These are phyloP conservation scores for Suillus subalutaceus DNA, from an alignment of 768 basidiomycete genomes.

Conservation along the genomic window DNA sequence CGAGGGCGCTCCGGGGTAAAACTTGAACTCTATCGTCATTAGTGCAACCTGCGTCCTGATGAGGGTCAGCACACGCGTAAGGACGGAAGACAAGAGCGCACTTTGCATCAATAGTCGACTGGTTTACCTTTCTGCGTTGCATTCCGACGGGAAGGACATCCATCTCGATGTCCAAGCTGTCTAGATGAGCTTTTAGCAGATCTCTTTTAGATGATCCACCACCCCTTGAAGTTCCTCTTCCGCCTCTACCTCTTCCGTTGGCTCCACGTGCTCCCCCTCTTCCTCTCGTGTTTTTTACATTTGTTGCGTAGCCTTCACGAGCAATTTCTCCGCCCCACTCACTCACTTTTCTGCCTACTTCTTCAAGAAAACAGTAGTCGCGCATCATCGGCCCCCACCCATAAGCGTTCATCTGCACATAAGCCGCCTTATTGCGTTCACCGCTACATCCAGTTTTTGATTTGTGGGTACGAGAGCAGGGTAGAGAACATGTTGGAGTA, in stretches of 20 bases:
- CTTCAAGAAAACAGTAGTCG: conserved; percentile 88
- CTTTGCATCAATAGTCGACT: conserved; percentile 84
- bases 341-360: conserved; percentile 71
- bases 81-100: conserved; percentile 40
- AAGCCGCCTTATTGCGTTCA: conserved; percentile 69
- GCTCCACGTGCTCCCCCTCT: conserved; percentile 29
- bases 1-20: conserved; percentile 58
- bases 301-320: conserved; percentile 55
- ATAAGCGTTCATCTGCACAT: conserved; percentile 83
- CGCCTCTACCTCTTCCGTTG: conserved; percentile 29
- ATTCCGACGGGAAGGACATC: conserved; percentile 82
- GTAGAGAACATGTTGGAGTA: conserved; percentile 70
- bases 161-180: conserved; percentile 68
- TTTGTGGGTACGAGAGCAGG: conserved; percentile 75
- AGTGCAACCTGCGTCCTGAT: conserved; percentile 66
- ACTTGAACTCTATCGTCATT: conserved; percentile 73
- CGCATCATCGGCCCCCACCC: conserved; percentile 87
- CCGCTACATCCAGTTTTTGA: conserved; percentile 62
- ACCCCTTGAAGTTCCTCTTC: conserved; percentile 21
- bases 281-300: conserved; percentile 18
- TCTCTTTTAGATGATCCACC: conserved; percentile 58
- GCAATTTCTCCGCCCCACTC: conserved; percentile 76
- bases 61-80: conserved; percentile 18
- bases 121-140: conserved; percentile 75
- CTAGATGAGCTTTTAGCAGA: conserved; percentile 67